A percentile compares a stretch with the other conserved stretches of the same genome.
Evolutionary conservation across 2,329 filamentous ascomycete genomes (phyloP).

Genomic region (Pseudopyricularia javanii): DNA sequence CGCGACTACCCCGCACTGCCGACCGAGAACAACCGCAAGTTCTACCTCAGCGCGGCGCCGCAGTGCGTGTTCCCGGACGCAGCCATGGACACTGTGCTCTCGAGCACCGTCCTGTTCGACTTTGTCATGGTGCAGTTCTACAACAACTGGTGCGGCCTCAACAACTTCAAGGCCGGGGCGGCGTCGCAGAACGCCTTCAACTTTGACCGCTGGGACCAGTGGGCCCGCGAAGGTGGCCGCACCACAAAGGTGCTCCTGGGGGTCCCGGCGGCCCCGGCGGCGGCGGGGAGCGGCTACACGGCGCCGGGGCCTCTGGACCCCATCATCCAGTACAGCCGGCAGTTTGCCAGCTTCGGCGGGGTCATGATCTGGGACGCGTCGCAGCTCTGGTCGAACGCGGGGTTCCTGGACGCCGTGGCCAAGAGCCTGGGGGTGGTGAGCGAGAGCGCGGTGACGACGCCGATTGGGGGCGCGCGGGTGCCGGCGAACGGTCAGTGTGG

Average conservation of each 20-base stretch:
- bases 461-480: conserved; percentile 11
- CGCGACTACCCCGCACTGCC: too few species aligned
- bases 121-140: conserved; percentile 56
- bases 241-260: conserved; percentile 51
- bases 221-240: conserved; percentile 45
- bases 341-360: conserved; percentile 50
- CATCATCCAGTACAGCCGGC: conserved; percentile 40
- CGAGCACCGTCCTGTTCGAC: conserved; percentile 37
- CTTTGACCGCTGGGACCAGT: conserved; percentile 51
- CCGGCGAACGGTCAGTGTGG: conserved; percentile 24
- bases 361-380: conserved; percentile 60
- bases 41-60: conserved; percentile 52
- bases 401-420: conserved; percentile 36
- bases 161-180: conserved; percentile 32
- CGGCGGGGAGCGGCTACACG: conserved; percentile 41
- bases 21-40: conserved; percentile 30
- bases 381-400: conserved; percentile 44
- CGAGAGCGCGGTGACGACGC: conserved; percentile 6
- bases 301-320: conserved; percentile 28
- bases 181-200: conserved; percentile 43
- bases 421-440: conserved; percentile 14
- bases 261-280: conserved; percentile 40
- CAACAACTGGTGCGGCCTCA: conserved; percentile 54
- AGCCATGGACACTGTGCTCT: conserved; percentile 43
- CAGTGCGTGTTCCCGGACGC: conserved; percentile 57